Conservation (phyloP, 2,329 filamentous ascomycete genomes). For the Venturia aucupariae region DNA sequence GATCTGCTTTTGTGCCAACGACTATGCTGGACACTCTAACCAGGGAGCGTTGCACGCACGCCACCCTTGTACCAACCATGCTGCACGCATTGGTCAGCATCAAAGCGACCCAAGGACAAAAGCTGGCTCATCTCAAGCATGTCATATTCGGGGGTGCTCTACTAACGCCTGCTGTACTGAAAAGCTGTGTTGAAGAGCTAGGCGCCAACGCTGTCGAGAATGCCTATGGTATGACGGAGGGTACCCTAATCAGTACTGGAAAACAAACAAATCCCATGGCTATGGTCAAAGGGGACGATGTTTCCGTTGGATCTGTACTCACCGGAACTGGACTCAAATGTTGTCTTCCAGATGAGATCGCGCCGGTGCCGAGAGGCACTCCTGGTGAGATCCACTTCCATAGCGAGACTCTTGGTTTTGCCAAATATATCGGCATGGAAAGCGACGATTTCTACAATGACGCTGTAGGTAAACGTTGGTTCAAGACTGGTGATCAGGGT, state of each 20-base stretch:
- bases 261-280: slow-evolving; percentile 30
- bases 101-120: slow-evolving; percentile 22
- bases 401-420: slow-evolving; percentile 27
- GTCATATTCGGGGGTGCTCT: slow-evolving; percentile 28
- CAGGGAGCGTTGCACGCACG: slow-evolving; percentile 25
- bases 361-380: slow-evolving; percentile 25
- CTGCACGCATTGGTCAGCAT: slow-evolving; percentile 25
- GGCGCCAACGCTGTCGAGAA: slow-evolving; percentile 28
- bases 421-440: slow-evolving; percentile 25
- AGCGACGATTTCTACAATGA: slow-evolving; percentile 30
- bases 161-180: slow-evolving; percentile 29
- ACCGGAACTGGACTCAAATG: slow-evolving; percentile 22
- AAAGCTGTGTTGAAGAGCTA: slow-evolving; percentile 25
- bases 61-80: slow-evolving; percentile 27
- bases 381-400: slow-evolving; percentile 35
- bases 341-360: slow-evolving; percentile 26
- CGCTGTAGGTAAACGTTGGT: slow-evolving; percentile 25
- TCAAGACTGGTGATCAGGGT: slow-evolving; percentile 35
- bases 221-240: slow-evolving; percentile 40
- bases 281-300: slow-evolving; percentile 26
- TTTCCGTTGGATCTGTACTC: slow-evolving; percentile 34
- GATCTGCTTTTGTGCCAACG: slow-evolving; percentile 24
- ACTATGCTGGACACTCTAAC: slow-evolving; percentile 26
- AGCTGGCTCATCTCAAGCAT: slow-evolving; percentile 24
- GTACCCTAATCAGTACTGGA: slow-evolving; percentile 28